Evolutionary conservation across 192 early-diverging fungal species (phyloP), one percentile per base, ranked within the genome.

Genomic region (Backusella westeae): DNA sequence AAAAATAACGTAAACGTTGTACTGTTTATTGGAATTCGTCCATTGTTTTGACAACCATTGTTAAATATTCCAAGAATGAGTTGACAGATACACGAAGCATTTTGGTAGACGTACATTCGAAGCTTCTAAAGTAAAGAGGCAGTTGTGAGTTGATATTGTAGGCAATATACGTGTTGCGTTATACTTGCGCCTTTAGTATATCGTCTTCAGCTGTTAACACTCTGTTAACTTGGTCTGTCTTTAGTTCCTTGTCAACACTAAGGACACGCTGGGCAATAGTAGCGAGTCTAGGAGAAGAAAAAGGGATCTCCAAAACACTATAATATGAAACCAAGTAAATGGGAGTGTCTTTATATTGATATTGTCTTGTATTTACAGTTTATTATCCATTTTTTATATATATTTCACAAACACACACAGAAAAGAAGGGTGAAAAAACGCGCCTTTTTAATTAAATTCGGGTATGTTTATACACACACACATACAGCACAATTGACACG

Each of bases 1-100:
- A 32, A 32, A 32, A 2, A 3, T 32, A 32, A 32, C 32, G 32
- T 32, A 6, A 49, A 49, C 15, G 19, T 56, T 56, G 1, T 56
- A 63, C 23, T 29, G 23, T 63, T 63, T 29, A 63, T 63, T 63
- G 23, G 67, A 85, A 88, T 21, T 69, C 67, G 21, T 83, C 84
- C 80, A 88, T 83, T 2, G 87, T 88, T 41, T 73, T 67, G 19
- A 79, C 80, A 6, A 86, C 84, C 85, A 86, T 88, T 3, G 72
- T 77, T 32, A 88, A 23, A 77, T 85, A 82, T 32, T 88, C 87
- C 41, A 88, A 78, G 46, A 88, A 85, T 3, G 85, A 81, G n/a
- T 85, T 87, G 12, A 82, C 79, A 15, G 87, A 80, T 15, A 87
- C 84, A 39, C 87, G 79, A 23, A 88, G 74, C 77, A 85, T 83